phyloP scores from a whole-genome alignment of 371 early-diverging fungal genomes.

The Conidiobolus incongruus region DNA sequence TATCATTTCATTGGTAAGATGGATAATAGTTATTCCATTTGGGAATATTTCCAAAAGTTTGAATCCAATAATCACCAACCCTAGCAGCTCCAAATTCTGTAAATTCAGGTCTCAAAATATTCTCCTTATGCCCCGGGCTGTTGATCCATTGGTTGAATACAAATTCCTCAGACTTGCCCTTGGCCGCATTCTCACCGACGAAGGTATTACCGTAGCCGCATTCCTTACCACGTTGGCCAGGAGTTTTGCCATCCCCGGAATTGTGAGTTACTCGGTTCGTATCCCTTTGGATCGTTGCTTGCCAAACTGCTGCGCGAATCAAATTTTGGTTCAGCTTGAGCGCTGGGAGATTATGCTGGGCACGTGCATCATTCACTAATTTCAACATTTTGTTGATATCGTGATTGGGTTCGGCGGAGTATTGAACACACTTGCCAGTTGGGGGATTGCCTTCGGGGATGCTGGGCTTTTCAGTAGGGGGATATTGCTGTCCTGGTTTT shows the following conservation, averaged over 20 bases:
- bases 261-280: conserved; percentile 12
- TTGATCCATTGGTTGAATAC: conserved; percentile 17
- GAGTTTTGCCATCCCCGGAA: conserved; percentile 8
- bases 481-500: too few species aligned
- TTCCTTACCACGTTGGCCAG: neutral
- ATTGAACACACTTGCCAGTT: too few species aligned
- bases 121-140: conserved; percentile 17
- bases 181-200: conserved; percentile 20
- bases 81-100: too few species aligned
- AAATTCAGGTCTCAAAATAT: conserved; percentile 11
- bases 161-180: neutral
- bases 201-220: conserved; percentile 7
- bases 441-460: too few species aligned
- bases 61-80: conserved; percentile 1
- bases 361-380: neutral
- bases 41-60: conserved; percentile 1
- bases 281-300: conserved; percentile 10
- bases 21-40: too few species aligned
- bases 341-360: neutral
- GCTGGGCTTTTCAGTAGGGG: too few species aligned
- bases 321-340: conserved; percentile 1
- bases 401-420: too few species aligned
- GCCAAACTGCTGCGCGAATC: conserved; percentile 10
- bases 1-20: too few species aligned
- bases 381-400: neutral